Percentiles rank a stretch among this genome's conserved stretches.
Evolutionary conservation across 129 eudicot genomes (phyloP).

Genomic region (Pulicaria dysenterica): DNA sequence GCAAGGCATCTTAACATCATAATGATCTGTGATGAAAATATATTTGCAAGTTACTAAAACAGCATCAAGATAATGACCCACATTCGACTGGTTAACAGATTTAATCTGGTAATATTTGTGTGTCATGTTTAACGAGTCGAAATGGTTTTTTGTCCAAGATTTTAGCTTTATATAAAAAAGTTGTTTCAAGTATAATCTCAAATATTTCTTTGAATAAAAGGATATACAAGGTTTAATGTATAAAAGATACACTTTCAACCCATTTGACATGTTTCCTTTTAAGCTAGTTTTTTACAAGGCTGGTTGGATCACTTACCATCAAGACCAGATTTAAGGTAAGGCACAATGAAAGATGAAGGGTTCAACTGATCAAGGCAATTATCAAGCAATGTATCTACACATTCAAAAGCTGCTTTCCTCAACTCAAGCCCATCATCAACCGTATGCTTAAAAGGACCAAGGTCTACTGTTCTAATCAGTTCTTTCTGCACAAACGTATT

Average conservation of each 20-base stretch:
- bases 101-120: background rate
- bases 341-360: slow-evolving; percentile 94
- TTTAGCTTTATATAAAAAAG: background rate
- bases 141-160: background rate
- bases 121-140: background rate
- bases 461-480: slow-evolving; percentile 92
- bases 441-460: slow-evolving; percentile 99
- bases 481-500: slow-evolving; percentile 70
- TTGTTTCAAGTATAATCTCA: background rate
- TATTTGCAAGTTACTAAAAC: slow-evolving; percentile 1
- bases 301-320: slow-evolving; percentile 57
- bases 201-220: background rate
- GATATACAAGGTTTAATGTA: background rate
- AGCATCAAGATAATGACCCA: background rate
- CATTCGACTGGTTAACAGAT: background rate
- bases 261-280: background rate
- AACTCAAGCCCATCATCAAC: slow-evolving; percentile 98
- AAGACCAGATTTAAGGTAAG: slow-evolving; percentile 90
- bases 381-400: slow-evolving; percentile 94
- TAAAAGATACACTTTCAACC: background rate
- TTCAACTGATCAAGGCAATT: slow-evolving; percentile 95
- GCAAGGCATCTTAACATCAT: slow-evolving; percentile 99
- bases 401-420: slow-evolving; percentile 99
- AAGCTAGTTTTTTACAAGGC: background rate
- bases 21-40: slow-evolving; percentile 69